A percentile compares a stretch with the other conserved stretches of the same genome.
These are phyloP conservation scores for Penicillium sclerotiorum DNA, from an alignment of 2,329 filamentous ascomycete species.

Conservation along the genomic window DNA sequence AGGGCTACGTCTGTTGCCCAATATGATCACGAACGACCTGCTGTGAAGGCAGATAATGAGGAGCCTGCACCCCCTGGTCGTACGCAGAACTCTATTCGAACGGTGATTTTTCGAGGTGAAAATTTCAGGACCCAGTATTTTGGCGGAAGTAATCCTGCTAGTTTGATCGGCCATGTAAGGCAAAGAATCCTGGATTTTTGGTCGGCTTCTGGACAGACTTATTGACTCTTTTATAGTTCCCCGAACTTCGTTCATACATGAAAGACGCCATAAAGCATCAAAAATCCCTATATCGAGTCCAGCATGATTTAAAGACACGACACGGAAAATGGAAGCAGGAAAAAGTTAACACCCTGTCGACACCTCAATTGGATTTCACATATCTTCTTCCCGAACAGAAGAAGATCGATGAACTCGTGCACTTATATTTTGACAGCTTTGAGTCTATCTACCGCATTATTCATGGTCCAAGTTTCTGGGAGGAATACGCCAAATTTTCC, in stretches of 20 bases:
- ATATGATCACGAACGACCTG: slow-evolving; percentile 11
- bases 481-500: slow-evolving; percentile 20
- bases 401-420: slow-evolving; percentile 21
- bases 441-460: slow-evolving; percentile 27
- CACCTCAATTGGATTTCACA: slow-evolving; percentile 15
- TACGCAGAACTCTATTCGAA: slow-evolving; percentile 4
- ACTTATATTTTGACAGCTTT: slow-evolving; percentile 26
- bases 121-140: slow-evolving; percentile 27
- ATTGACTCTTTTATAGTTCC: slow-evolving; percentile 14
- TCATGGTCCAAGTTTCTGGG: slow-evolving; percentile 25
- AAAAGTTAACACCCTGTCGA: slow-evolving; percentile 7
- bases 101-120: slow-evolving; percentile 24
- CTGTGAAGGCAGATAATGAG: slow-evolving; percentile 13
- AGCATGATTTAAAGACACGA: slow-evolving; percentile 22
- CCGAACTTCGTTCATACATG: slow-evolving; percentile 26
- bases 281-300: slow-evolving; percentile 20
- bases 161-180: slow-evolving; percentile 24
- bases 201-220: not conserved
- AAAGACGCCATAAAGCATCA: slow-evolving; percentile 24
- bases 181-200: not conserved
- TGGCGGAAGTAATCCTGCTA: slow-evolving; percentile 26
- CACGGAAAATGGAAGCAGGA: slow-evolving; percentile 23
- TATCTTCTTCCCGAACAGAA: slow-evolving; percentile 24
- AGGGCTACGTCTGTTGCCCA: slow-evolving; percentile 1
- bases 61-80: slow-evolving; percentile 2